These are phyloP conservation scores for Jacaranda copaia DNA, from an alignment of 257 asterid genomes.

Conservation along the genomic window DNA sequence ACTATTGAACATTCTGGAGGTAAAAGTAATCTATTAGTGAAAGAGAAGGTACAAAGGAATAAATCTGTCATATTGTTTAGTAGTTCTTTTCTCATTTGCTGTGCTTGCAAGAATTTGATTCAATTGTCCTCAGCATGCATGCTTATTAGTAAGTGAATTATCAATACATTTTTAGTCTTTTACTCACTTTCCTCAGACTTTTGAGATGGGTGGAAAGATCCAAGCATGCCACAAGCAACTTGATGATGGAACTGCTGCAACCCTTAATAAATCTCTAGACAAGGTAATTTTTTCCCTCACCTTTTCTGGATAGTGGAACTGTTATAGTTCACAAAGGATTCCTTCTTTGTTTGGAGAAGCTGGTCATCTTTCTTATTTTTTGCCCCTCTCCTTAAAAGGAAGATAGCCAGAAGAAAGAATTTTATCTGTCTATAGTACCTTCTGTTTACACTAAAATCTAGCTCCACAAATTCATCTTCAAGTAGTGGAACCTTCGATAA, in stretches of 20 bases:
- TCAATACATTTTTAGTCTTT: slow-evolving; percentile 15
- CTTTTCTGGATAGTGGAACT: no score
- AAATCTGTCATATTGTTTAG: slow-evolving; percentile 28
- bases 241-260: slow-evolving; percentile 32
- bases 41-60: slow-evolving; percentile 62
- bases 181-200: slow-evolving; percentile 31
- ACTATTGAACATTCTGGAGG: slow-evolving; percentile 56
- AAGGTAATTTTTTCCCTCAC: slow-evolving; percentile 30
- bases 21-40: slow-evolving; percentile 51
- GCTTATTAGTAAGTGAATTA: background rate
- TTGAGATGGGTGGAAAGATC: slow-evolving; percentile 28
- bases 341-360: no score
- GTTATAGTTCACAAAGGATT: no score
- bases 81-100: slow-evolving; percentile 8
- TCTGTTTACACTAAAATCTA: background rate
- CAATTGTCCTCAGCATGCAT: background rate
- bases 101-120: slow-evolving; percentile 10
- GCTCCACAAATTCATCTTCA: background rate
- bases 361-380: no score
- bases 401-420: no score
- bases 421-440: background rate
- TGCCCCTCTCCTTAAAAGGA: background rate
- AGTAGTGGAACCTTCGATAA: background rate
- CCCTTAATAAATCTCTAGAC: slow-evolving; percentile 19
- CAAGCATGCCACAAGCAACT: slow-evolving; percentile 29